A percentile compares a stretch with the other conserved stretches of the same genome.
Conservation (phyloP, 768 basidiomycete species). For the Lactifluus piperatus region DNA sequence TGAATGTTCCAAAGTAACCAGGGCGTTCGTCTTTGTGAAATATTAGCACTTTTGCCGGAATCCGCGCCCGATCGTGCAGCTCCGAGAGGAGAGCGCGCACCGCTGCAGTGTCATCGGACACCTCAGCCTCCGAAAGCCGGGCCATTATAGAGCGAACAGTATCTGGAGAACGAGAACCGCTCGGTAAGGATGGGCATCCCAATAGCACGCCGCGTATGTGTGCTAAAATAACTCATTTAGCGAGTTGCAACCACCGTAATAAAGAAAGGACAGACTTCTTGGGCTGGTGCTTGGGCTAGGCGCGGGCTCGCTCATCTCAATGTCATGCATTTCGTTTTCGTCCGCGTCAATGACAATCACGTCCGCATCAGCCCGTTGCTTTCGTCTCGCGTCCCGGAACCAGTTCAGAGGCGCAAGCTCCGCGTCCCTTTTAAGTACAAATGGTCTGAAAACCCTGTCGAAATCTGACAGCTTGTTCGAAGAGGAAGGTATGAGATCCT, state of each 20-base stretch:
- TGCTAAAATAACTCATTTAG: background rate
- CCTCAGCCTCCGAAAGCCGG: constrained; percentile 68
- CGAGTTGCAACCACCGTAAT: background rate
- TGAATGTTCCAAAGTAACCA: constrained; percentile 94
- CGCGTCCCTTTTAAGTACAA: constrained; percentile 66
- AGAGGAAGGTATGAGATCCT: constrained; percentile 26
- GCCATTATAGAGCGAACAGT: constrained; percentile 45
- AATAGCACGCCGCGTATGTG: background rate
- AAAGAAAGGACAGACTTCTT: constrained; percentile 30
- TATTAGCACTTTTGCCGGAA: constrained; percentile 76
- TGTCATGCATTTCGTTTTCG: constrained; percentile 26
- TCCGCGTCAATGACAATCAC: constrained; percentile 57
- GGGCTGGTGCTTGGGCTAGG: constrained; percentile 25
- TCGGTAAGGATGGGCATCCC: constrained; percentile 28
- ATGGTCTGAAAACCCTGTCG: constrained; percentile 68
- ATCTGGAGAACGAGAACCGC: constrained; percentile 24
- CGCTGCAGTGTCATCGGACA: constrained; percentile 58
- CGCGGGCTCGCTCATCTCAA: constrained; percentile 24
- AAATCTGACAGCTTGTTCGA: constrained; percentile 49
- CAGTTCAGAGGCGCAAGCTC: constrained; percentile 65
- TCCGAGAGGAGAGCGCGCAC: constrained; percentile 56
- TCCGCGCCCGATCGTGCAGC: constrained; percentile 49
- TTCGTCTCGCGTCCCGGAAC: constrained; percentile 36
- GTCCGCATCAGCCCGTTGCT: constrained; percentile 26
- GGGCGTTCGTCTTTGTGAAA: constrained; percentile 83